These are phyloP conservation scores for Pyrrhoderma noxium DNA, from an alignment of 1,284 basidiomycete genomes.

Conservation along the genomic window DNA sequence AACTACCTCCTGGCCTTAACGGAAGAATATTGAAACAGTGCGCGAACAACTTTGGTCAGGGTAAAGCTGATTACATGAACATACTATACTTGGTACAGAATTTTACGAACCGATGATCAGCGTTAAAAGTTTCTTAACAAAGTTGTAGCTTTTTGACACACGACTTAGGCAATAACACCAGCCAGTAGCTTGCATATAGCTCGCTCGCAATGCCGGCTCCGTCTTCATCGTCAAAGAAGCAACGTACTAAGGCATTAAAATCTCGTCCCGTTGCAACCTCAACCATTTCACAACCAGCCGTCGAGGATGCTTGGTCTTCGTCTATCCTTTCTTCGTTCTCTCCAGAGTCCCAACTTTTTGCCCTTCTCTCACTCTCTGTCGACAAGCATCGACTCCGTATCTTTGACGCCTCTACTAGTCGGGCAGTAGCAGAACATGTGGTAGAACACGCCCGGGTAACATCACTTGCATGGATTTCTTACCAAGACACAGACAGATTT, in stretches of 20 bases:
- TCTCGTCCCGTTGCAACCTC: conserved; percentile 49
- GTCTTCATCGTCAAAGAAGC: conserved; percentile 42
- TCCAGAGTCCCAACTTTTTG: conserved; percentile 50
- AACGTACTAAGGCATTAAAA: conserved; percentile 43
- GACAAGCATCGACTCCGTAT: conserved; percentile 70
- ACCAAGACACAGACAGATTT: conserved; percentile 27
- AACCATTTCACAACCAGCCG: conserved; percentile 50
- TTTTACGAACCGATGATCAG: no score
- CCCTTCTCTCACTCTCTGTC: conserved; percentile 58
- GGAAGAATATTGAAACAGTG: no score
- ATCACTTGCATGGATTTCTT: conserved; percentile 44
- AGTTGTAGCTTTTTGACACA: no score
- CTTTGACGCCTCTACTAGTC: conserved; percentile 50
- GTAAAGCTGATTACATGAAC: no score
- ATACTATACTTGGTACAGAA: no score
- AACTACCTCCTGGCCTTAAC: no score
- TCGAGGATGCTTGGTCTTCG: conserved; percentile 41
- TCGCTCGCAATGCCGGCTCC: conserved; percentile 32
- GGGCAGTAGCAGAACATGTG: conserved; percentile 51
- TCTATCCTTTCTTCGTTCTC: conserved; percentile 55
- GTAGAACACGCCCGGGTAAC: conserved; percentile 51
- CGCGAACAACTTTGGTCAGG: no score
- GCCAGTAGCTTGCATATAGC: no score
- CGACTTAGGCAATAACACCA: no score
- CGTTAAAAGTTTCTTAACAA: no score